Percentiles rank a stretch among this genome's conserved stretches.
Conservation (phyloP, 108 stramenopile species). For the Conticribra guillardii region DNA sequence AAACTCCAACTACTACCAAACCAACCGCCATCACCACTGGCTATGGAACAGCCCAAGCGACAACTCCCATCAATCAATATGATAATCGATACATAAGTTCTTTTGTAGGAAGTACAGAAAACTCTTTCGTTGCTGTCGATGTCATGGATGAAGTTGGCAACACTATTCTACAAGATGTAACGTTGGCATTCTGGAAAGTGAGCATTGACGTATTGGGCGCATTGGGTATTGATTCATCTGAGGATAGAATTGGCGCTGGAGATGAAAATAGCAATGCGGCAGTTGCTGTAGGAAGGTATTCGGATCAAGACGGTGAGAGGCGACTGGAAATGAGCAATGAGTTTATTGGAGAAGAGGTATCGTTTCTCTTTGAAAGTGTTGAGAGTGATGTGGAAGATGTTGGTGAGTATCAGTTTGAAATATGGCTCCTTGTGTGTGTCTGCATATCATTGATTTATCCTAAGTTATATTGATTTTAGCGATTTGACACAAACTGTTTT, state of each 20-base stretch:
- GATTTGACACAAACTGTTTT: no score
- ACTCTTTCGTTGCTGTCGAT: neutral
- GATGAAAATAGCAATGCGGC: neutral
- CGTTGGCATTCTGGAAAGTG: constrained; percentile 72
- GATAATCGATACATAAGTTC: no score
- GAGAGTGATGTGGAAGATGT: constrained; percentile 17
- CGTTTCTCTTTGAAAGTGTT: constrained; percentile 16
- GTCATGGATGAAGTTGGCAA: neutral
- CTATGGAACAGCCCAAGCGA: no score
- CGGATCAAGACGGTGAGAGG: neutral
- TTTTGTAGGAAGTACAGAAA: constrained; percentile 32
- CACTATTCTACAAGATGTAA: constrained; percentile 16
- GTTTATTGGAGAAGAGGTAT: constrained; percentile 11
- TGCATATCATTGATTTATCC: no score
- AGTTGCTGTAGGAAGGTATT: neutral
- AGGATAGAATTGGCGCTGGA: neutral
- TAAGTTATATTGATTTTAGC: no score
- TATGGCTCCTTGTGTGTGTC: neutral
- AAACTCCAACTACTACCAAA: neutral
- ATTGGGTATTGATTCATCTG: constrained; percentile 42
- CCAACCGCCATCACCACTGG: constrained; percentile 21
- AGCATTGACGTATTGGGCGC: no score
- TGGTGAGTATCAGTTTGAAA: no score
- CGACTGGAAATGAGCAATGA: neutral
- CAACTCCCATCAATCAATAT: no score